Evolutionary conservation across 352 stramenopile species (phyloP), one percentile per base, ranked within the genome.

Genomic region (Phytophthora uliginosa): DNA sequence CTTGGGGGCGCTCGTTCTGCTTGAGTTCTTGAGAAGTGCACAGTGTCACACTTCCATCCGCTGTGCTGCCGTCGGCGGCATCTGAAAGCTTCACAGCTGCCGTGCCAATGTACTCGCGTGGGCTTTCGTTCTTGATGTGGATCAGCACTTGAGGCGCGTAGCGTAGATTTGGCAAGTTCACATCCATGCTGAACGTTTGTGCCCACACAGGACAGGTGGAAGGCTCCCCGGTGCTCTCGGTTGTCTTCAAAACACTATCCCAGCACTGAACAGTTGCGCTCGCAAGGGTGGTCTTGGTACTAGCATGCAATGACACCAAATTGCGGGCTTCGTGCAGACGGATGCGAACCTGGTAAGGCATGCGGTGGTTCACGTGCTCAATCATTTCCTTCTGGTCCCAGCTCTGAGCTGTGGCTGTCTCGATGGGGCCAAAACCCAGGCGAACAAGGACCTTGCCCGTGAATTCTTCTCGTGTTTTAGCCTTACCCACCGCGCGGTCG

Each of bases 261-360:
- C 78, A 84, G 70, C 90, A 94, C 53, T 40, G 34, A 15, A 40
- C 34, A 40, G 8, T 40, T 10, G 34, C 34, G 34, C 34, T 40
- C 34, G 34, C 34, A 40, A 40, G 8, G 34, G 17, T 40, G 34
- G 34, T 40, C 10, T 40, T 40, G 34, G 34, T 40, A 4, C 34
- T 40, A 15, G 34, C 34, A 40, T 73, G 69, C 3, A 76, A 33
- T 2, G 69, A 70, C 54, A 78, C 69, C 34, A 87, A 67, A 48
- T 81, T 76, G 33, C 75, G 72, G n/a, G 77, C 76, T 53, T 88
- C 84, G 54, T 91, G 79, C 10, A 97, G 57, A 9, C 90, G 88
- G 40, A 93, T 85, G 40, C 87, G 89, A 38, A 97, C 74, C 58
- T 95, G 86, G 79, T 91, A 95, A 36, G 86, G 79, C 63, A 89